Conservation (phyloP, 345 rosid species). For the Citrus cavaleriei region DNA sequence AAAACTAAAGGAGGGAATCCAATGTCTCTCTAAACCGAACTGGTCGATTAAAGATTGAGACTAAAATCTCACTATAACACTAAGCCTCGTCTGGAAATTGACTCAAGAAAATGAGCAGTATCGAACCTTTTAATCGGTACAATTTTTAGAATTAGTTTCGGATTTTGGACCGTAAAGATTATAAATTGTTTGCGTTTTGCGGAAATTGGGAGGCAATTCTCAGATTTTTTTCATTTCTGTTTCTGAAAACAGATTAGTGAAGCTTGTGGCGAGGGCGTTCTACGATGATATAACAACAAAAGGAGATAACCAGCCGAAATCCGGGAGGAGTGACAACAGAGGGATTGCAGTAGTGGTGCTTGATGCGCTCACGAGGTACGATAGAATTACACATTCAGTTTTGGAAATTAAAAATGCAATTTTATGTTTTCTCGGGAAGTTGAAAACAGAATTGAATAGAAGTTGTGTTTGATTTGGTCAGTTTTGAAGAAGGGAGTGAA, state of each 20-base stretch:
- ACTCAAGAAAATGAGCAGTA: conserved; percentile 23
- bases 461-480: background rate
- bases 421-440: background rate
- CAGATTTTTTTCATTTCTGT: background rate
- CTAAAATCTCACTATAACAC: background rate
- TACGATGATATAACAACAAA: conserved; percentile 71
- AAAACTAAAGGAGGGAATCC: background rate
- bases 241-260: conserved; percentile 56
- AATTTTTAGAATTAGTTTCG: background rate
- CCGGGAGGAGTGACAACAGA: conserved; percentile 60
- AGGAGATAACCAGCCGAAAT: conserved; percentile 76
- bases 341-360: conserved; percentile 85
- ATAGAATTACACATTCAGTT: background rate
- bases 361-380: conserved; percentile 71
- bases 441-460: background rate
- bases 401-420: background rate
- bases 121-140: conserved; percentile 52
- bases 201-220: background rate
- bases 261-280: conserved; percentile 73
- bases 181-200: background rate
- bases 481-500: background rate
- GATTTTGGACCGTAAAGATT: background rate
- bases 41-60: background rate
- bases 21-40: background rate
- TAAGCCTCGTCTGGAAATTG: background rate